phyloP scores from a whole-genome alignment of 176 grass and related monocot genomes.

The Hordeum vulgare region DNA sequence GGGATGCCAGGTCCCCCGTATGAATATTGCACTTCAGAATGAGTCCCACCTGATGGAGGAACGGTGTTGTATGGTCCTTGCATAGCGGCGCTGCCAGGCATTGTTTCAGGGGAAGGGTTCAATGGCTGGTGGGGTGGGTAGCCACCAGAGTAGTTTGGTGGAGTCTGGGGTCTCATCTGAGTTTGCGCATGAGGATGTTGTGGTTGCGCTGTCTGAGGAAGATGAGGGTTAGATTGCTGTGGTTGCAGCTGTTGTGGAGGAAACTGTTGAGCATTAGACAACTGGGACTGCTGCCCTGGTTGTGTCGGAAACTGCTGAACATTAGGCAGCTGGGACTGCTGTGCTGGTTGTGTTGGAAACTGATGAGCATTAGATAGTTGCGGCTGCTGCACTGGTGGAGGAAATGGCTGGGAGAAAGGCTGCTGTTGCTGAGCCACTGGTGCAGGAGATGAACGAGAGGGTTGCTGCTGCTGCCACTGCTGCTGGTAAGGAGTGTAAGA shows the following conservation, averaged over 20 bases:
- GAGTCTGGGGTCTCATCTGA: conserved; percentile 64
- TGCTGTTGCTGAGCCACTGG: conserved; percentile 37
- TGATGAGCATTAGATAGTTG: conserved; percentile 33
- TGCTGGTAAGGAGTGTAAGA: conserved; percentile 44
- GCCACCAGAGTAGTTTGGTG: conserved; percentile 55
- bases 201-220: conserved; percentile 37
- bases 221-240: conserved; percentile 40
- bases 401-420: conserved; percentile 40
- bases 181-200: conserved; percentile 35
- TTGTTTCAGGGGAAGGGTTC: conserved; percentile 53
- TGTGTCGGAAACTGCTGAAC: conserved; percentile 28
- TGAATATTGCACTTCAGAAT: conserved; percentile 50
- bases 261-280: conserved; percentile 35
- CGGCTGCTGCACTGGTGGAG: conserved; percentile 30
- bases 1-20: conserved; percentile 47
- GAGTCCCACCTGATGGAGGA: conserved; percentile 38
- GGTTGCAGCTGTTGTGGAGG: conserved; percentile 17
- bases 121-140: conserved; percentile 56
- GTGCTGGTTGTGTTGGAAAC: conserved; percentile 18
- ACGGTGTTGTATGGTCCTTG: conserved; percentile 49
- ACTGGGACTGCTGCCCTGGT: conserved; percentile 23
- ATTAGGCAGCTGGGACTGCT: conserved; percentile 24
- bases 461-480: conserved; percentile 41
- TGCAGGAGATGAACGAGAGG: conserved; percentile 30
- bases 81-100: conserved; percentile 49